Evolutionary conservation across 2,329 filamentous ascomycete genomes (phyloP), one percentile per base, ranked within the genome.

Genomic region (Lizonia empirigonia): DNA sequence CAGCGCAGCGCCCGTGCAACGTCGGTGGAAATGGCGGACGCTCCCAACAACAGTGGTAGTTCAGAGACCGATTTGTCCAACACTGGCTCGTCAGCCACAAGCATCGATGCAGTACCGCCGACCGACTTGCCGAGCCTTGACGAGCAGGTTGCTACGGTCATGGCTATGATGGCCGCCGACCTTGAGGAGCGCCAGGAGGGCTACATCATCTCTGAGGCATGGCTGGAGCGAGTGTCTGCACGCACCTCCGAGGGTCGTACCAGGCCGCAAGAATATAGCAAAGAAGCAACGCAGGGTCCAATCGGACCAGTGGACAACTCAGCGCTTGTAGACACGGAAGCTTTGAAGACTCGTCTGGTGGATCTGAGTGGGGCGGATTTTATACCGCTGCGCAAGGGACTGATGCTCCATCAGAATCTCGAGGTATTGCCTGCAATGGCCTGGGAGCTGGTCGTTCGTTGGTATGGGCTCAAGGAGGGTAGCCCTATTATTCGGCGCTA

Each of bases 231-330:
- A 29, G 70, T 73, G 5, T 70, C 63, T 55, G 65, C 70, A 3
- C 56, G 70, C 23, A 71, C 68, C 4, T 58, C 68, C 22, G 69
- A 73, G 29, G 68, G 71, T 40, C 56, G 50, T 35, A 53, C 47
- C 52, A 60, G 57, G 24, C 80, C 78, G 16, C 78, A 81, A 55
- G 80, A 83, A 42, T 77, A 75, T 30, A 77, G 81, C 53, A 88
- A 89, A 56, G 76, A 80, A n/a, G 81, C 82, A 8, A 69, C 79
- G 9, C 81, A 86, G 50, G 84, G 82, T 6, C 81, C 84, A 4
- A 82, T 94, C 48, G 91, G 91, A 1, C 89, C 90, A 0, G 83
- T 97, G 24, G 91, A 97, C 77, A 97, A 97, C 68, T 85, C 88
- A 0, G 88, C 92, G 67, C 86, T 97, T 38, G 72, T 71, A 15